Base-by-base conservation (phyloP, 495 filamentous ascomycete species). In the Rostrohypoxylon terebratum region DNA sequence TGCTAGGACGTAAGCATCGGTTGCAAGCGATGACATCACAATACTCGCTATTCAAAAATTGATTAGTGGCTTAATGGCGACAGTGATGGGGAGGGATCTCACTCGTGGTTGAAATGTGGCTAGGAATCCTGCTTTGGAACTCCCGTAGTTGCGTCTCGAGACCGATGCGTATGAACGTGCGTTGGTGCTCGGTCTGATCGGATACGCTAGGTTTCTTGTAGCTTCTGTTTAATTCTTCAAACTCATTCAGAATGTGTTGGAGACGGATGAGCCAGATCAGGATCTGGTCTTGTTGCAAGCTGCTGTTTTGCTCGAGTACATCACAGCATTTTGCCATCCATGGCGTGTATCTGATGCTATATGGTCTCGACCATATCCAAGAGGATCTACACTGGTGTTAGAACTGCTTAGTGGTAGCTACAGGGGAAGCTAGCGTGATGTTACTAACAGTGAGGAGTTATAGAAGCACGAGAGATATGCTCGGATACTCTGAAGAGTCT, bases 221-320 rank as follows among this genome's bases (percentile, higher is more conserved):
- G 9, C 34, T 47, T n/a, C 68, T 60, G 20, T 69, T 38, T 9
- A 80, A 59, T 2, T 77, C 77, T 54, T 74, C 71, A 38, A 82
- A 78, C 59, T 83, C 79, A 34, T 81, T 80, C 10, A 78, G 48
- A 31, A 82, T 75, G 7, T 79, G 77, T 38, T 83, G 76, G 1
- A 83, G 55, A 8, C 82, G 81, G 7, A 81, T 78, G 9, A 83
- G 76, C 79, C 80, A 83, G 25, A 72, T 75, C 3, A 85, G 81
- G n/a, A 78, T 64, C 13, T 73, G 69, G 63, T 85, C 83, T 7
- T 76, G 75, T 16, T 72, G 67, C 0, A 70, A 36, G 4, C 73
- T 44, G 71, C 77, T 79, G 47, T 78, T 45, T 25, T 59, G 50
- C 36, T 82, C 77, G 4, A 84, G 67, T 6, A 75, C 31, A 9